Evolutionary conservation across 192 early-diverging fungal species (phyloP).

Genomic region (Anaeromyces robustus): DNA sequence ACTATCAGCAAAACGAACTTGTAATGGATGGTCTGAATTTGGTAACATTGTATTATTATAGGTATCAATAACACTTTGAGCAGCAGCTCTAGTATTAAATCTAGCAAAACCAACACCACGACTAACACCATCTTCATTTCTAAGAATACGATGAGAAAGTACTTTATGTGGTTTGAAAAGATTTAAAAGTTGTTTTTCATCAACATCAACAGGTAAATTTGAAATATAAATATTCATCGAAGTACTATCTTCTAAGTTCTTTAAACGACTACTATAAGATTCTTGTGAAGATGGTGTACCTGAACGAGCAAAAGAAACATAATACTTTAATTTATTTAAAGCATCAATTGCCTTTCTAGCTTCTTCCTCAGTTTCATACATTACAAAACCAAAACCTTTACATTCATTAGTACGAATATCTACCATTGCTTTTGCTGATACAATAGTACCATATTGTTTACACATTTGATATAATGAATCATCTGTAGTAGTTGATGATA

Average conservation of each 20-base stretch:
- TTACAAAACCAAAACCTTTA: conserved; percentile 80
- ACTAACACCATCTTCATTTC: conserved; percentile 45
- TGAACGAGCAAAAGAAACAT: conserved; percentile 49
- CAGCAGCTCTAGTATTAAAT: conserved; percentile 54
- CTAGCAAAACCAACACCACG: conserved; percentile 71
- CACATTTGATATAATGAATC: conserved; percentile 46
- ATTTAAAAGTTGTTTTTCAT: conserved; percentile 44
- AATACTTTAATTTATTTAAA: conserved; percentile 42
- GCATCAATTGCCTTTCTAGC: conserved; percentile 52
- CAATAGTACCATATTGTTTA: conserved; percentile 32
- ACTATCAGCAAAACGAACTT: conserved; percentile 67
- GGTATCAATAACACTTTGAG: conserved; percentile 43
- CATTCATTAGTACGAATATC: conserved; percentile 61
- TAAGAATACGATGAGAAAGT: conserved; percentile 57
- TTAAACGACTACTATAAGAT: conserved; percentile 43
- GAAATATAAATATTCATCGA: conserved; percentile 77
- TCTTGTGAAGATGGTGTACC: not conserved
- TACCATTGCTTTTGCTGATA: conserved; percentile 71
- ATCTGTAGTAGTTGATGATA: conserved; percentile 52
- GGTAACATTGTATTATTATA: conserved; percentile 46
- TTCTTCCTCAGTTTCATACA: conserved; percentile 57
- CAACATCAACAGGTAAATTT: conserved; percentile 59
- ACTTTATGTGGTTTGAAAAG: conserved; percentile 49
- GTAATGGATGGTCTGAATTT: conserved; percentile 42
- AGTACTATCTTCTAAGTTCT: conserved; percentile 50